Evolutionary conservation across 73 alveolate species (phyloP), one percentile per base, ranked within the genome.

Genomic region (Paramecium pentaurelia): DNA sequence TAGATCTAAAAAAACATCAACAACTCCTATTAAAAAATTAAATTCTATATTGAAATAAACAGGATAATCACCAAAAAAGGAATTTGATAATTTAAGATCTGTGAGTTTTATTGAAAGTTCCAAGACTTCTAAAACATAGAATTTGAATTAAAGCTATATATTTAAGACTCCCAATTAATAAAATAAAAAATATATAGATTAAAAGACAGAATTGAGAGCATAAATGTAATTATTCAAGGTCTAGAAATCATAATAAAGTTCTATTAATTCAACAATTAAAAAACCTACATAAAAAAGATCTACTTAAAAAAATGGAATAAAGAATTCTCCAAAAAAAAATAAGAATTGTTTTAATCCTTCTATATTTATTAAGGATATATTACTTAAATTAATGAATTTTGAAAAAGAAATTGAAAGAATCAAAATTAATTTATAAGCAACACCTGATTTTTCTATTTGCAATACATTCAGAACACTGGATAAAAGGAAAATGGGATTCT

Each of bases 161-260:
- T 16, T 34, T 36, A 42, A 80, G 20, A 80, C 91, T 45, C 77
- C 75, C 9, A 80, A 38, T 25, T 38, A 60, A 30, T 16, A 36
- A 42, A 37, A 80, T 14, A 80, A 80, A 64, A 73, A 40, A 73
- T 80, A 80, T 18, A 80, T 45, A 0, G 91, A 80, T 32, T 47
- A 80, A 80, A 80, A 80, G 27, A 80, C 91, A 28, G 75, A 80
- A 27, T 7, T 80, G 16, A 80, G 91, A 80, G 91, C 91, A 4
- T 49, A 80, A 80, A 80, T 80, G 91, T 16, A 80, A 45, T 36
- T 80, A 25, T 80, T 32, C n/a, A 80, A 80, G 25, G 71, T 80
- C 6, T 20, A 80, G 12, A 80, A 22, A 27, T 45, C 75, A 80
- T 12, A 73, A 11, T 12, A 20, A 27, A 28, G 34, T 0, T 80